Evolutionary conservation across 2,329 filamentous ascomycete species (phyloP), one percentile per base, ranked within the genome.

Genomic region (Zalaria sp.): DNA sequence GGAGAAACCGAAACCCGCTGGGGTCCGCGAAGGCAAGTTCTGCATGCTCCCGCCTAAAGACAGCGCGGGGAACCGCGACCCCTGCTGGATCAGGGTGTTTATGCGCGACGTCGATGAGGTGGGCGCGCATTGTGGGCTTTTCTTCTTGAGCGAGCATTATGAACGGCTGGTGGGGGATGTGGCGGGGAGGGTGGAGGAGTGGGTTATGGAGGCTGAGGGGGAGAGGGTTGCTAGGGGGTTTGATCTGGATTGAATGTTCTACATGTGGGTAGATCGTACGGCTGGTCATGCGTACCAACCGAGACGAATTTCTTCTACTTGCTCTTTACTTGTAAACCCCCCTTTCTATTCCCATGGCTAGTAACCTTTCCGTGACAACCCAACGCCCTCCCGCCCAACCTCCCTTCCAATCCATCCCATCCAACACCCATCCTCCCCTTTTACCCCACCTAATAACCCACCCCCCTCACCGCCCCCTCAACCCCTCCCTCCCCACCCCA

Each of bases 21-120:
- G 60, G 53, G 46, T 58, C 53, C 80, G 79, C 51, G 69, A 81
- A 39, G 73, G 76, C 44, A 89, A 83, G 53, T 94, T 95, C 59
- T 91, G 86, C 62, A 77, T 79, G 51, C 62, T 89, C 3, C 85
- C 74, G 1, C 64, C 82, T 0, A 67, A 67, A 39, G 66, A 72
- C 40, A 61, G 67, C 18, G 67, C 68, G 40, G 77, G 76, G 5
- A 64, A 68, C 45, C 64, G 69, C 35, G 85, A 93, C 56, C 64
- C 72, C 4, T 75, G 79, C 10, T 94, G 88, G 87, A 66, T 87
- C 1, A 70, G 79, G 36, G 73, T 94, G 3, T 79, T 78, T 52
- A 91, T 95, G 83, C 73, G 81, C 44, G 79, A 77, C 40, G 77
- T 91, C 46, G 87, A 93, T 55, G 84, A 93, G 59, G 82, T 93